Percentiles rank a stretch among this genome's conserved stretches.
phyloP scores from a whole-genome alignment of 306 rosid genomes.

The Lablab purpureus region DNA sequence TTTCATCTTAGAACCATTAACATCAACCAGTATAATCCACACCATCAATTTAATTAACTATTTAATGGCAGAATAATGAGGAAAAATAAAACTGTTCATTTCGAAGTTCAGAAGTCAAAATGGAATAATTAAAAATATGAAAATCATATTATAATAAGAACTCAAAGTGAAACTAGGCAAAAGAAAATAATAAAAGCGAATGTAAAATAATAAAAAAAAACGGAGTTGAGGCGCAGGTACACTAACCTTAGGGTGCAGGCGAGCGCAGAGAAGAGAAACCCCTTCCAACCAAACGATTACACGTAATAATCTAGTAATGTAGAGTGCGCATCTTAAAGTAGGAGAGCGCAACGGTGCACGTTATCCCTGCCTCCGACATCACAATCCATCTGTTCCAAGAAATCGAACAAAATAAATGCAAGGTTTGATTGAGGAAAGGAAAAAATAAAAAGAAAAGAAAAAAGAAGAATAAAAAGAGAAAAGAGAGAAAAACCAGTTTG shows the following conservation, averaged over 20 bases:
- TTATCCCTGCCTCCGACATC: slow-evolving; percentile 1
- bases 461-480: not conserved
- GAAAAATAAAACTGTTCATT: too few relatives aligned
- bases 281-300: not conserved
- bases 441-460: not conserved
- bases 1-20: too few relatives aligned
- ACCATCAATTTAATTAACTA: too few relatives aligned
- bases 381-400: not conserved
- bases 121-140: too few relatives aligned
- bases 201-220: too few relatives aligned
- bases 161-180: too few relatives aligned
- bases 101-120: too few relatives aligned
- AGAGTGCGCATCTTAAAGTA: slow-evolving; percentile 6
- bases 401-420: slow-evolving; percentile 25
- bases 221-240: not conserved
- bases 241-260: not conserved
- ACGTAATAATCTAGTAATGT: not conserved
- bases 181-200: too few relatives aligned
- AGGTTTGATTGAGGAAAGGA: not conserved
- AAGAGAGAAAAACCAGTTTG: slow-evolving; percentile 16
- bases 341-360: not conserved
- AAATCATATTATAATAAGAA: too few relatives aligned
- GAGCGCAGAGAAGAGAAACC: not conserved
- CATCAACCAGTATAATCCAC: too few relatives aligned
- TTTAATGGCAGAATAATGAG: too few relatives aligned